Evolutionary conservation across 371 early-diverging fungal genomes (phyloP), one percentile per base, ranked within the genome.

Genomic region (Lichtheimia ornata): DNA sequence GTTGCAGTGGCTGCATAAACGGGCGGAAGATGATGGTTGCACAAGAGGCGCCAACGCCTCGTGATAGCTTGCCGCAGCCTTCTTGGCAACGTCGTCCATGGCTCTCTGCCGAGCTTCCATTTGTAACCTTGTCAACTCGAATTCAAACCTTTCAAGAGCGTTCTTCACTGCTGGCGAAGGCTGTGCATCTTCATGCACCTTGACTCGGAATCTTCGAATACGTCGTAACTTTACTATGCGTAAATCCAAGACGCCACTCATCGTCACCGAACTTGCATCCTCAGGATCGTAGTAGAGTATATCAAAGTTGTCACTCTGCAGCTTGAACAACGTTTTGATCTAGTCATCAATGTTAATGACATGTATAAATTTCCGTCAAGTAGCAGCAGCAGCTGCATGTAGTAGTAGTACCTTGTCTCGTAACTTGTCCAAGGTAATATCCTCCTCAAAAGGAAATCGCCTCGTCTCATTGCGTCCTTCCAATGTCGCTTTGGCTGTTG

Each of bases 61-160:
- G 47, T 47, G 47, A 22, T 47, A 47, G 5, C 18, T 22, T n/a
- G 47, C 47, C 47, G 47, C 47, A 47, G 47, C 47, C 22, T 47
- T 22, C 22, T n/a, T 47, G 47, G 47, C 47, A 47, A 47, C n/a
- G 1, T 47, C n/a, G 9, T n/a, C n/a, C 47, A 47, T 47, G 2
- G 47, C 47, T 47, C 14, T 47, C 17, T n/a, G 7, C 11, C 11
- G 47, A 47, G 22, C 22, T 47, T 47, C 22, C 22, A 14, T 6
- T 47, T 47, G n/a, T 17, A 47, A 11, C 22, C 5, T 18, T 6
- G 47, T 22, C n/a, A 47, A 22, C 22, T 47, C 47, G 22, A 6
- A 18, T 11, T 47, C 47, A 17, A 47, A 47, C 47, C 17, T 47
- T 11, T 18, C 22, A n/a, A 47, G 22, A 5, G 47, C 47, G 6